Evolutionary conservation across 495 filamentous ascomycete species (phyloP), one percentile per base, ranked within the genome.

Genomic region (Aspergillus funiculosus): DNA sequence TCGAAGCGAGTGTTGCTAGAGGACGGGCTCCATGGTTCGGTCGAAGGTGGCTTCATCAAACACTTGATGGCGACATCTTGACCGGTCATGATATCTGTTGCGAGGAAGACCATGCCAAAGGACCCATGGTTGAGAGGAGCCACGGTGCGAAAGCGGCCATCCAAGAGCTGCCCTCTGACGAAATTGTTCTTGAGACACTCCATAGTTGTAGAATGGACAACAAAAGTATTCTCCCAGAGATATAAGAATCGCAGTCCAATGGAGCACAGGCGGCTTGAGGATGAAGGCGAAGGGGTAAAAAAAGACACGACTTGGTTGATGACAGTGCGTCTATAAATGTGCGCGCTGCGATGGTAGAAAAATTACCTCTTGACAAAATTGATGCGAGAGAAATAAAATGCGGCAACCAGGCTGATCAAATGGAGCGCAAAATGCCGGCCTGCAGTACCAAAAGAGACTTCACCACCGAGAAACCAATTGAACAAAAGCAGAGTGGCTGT

Each of bases 91-190:
- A 72, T 74, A 66, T 98, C 90, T 56, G 72, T 84, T 41, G 92
- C 94, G 65, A 89, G 80, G 67, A 94, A 95, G 53, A 98, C 92
- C 85, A 94, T 89, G 52, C 92, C 92, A 61, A 96, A 98, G 18
- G 92, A 98, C 56, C 92, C 92, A 76, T 96, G 87, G 60, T 98
- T 97, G 70, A 98, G 86, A 28, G 90, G 89, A 56, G 89, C 86
- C 58, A 95, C 72, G 29, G 88, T 91, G 64, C 84, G 77, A 64
- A 92, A 98, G 46, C 94, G 89, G 52, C 85, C 86, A 65, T 85
- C 82, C 64, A 92, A 74, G 45, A 92, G 56, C 59, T 81, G 75
- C 41, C 85, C 86, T 64, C 81, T 68, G 45, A 77, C 69, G 62
- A 92, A 91, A 48, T 73, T 74, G 66, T 84, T 78, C 61, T 79